Base-by-base conservation (phyloP, 2,329 filamentous ascomycete species). In the Penicillium sp. region DNA sequence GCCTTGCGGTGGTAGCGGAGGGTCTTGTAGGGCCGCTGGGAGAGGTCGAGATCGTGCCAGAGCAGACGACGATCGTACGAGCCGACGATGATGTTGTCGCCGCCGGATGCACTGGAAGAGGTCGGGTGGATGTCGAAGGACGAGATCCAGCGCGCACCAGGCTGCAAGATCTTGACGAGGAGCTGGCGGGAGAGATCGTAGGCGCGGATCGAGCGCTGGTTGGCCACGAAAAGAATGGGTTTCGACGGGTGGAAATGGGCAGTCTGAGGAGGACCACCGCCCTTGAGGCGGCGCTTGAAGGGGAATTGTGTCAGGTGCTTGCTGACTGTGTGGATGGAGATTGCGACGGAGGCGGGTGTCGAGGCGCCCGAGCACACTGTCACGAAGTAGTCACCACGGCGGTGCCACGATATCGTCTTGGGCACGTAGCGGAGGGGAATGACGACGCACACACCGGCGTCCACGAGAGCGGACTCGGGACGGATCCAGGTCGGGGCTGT, bases 31-130 rank as follows among this genome's bases (percentile, higher is more conserved):
- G 94, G 94, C 47, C 90, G 86, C 60, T 84, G 87, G 0, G 90
- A 94, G 35, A 99, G 84, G 64, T 99, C 94, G 51, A 97, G 82
- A 76, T 99, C 94, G 77, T 97, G 94, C 94, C 94, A 99, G 31
- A 99, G 82, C 3, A 99, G 81, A 44, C 93, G 87, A 62, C 92
- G 87, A 77, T 99, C 94, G 76, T 97, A 99, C 0, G 91, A 94
- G 42, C 92, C 91, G 11, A 97, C 90, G 56, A 97, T 90, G 53
- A 99, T 76, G 70, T 99, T 97, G 76, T 96, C 92, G 43, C 94
- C 94, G 17, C 89, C 89, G 1, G 92, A 86, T 70, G 97, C 93
- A 42, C 96, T 84, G 65, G 95, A 91, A 59, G 97, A 92, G n/a
- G 75, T 78, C 0, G 92, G 88, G 74, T 99, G 95, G 42, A 99